A percentile compares a stretch with the other conserved stretches of the same genome.
These are phyloP conservation scores for Ceratobasidium sp. DNA, from an alignment of 1,284 basidiomycete species.

Conservation along the genomic window DNA sequence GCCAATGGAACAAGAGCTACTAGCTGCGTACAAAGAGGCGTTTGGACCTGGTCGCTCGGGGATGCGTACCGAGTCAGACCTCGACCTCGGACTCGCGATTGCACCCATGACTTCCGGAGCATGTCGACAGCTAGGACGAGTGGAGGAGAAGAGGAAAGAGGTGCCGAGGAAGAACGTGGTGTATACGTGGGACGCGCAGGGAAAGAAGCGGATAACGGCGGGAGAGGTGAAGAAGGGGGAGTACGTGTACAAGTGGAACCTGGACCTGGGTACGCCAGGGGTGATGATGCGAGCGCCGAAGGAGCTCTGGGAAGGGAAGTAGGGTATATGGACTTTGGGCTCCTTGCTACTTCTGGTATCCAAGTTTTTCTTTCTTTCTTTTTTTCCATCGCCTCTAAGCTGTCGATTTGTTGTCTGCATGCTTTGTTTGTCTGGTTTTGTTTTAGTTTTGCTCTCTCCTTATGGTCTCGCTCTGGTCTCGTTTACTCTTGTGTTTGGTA, in stretches of 20 bases:
- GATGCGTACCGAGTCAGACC: not conserved
- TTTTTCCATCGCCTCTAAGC: too few species aligned
- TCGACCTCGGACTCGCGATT: not conserved
- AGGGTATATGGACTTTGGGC: not conserved
- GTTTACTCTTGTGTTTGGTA: too few species aligned
- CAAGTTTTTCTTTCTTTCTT: too few species aligned
- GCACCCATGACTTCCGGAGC: not conserved
- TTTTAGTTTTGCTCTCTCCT: too few species aligned
- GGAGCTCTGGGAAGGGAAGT: not conserved
- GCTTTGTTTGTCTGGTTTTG: too few species aligned
- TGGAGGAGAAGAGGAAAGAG: not conserved
- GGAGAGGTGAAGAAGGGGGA: not conserved
- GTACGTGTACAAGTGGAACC: constrained; percentile 7
- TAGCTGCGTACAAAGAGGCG: not conserved
- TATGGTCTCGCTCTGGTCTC: too few species aligned
- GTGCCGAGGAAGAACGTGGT: constrained; percentile 3
- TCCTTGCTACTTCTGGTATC: too few species aligned
- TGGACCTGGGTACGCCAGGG: not conserved
- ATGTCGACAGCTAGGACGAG: constrained; percentile 1
- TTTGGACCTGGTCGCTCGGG: not conserved
- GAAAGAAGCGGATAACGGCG: not conserved
- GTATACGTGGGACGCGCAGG: not conserved
- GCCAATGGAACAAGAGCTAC: not conserved
- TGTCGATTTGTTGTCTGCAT: too few species aligned
- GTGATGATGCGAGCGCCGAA: constrained; percentile 5